phyloP scores from a whole-genome alignment of 768 basidiomycete genomes.

The Mycena filopes region DNA sequence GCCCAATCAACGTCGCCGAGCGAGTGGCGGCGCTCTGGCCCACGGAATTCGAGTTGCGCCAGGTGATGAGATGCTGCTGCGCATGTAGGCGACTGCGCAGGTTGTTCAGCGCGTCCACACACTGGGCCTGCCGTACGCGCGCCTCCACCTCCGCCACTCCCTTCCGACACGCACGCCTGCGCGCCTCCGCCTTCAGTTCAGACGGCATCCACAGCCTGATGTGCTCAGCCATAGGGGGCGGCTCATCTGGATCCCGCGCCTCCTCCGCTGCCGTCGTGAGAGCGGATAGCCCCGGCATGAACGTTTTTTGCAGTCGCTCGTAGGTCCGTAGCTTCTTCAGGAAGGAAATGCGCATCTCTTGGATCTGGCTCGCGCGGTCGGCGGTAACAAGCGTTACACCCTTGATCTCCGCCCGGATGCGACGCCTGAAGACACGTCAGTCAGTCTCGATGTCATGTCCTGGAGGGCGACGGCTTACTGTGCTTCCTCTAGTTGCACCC shows the following conservation, averaged over 20 bases:
- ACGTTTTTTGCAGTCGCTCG: neutral
- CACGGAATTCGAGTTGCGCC: too few relatives aligned
- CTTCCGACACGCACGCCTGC: neutral
- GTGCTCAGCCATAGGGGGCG: slow-evolving; percentile 21
- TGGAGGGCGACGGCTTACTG: slow-evolving; percentile 25
- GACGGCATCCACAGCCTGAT: slow-evolving; percentile 26
- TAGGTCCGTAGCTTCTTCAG: slow-evolving; percentile 17
- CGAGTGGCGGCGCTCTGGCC: too few relatives aligned
- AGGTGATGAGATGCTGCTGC: slow-evolving; percentile 17
- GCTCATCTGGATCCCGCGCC: neutral
- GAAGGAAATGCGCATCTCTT: slow-evolving; percentile 22
- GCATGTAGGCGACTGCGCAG: slow-evolving; percentile 16
- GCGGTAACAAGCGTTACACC: slow-evolving; percentile 8
- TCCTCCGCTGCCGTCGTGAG: slow-evolving; percentile 17
- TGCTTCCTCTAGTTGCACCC: slow-evolving; percentile 22
- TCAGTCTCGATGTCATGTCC: too few relatives aligned
- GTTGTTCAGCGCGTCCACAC: slow-evolving; percentile 4
- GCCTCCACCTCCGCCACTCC: slow-evolving; percentile 15
- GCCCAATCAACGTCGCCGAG: slow-evolving; percentile 9
- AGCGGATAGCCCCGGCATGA: slow-evolving; percentile 15
- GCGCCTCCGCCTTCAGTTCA: neutral
- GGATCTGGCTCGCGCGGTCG: slow-evolving; percentile 1
- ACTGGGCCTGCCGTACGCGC: slow-evolving; percentile 12
- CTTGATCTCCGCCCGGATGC: slow-evolving; percentile 5
- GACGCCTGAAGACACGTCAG: neutral